These are phyloP conservation scores for Tricholoma terreum DNA, from an alignment of 768 basidiomycete species.

Conservation along the genomic window DNA sequence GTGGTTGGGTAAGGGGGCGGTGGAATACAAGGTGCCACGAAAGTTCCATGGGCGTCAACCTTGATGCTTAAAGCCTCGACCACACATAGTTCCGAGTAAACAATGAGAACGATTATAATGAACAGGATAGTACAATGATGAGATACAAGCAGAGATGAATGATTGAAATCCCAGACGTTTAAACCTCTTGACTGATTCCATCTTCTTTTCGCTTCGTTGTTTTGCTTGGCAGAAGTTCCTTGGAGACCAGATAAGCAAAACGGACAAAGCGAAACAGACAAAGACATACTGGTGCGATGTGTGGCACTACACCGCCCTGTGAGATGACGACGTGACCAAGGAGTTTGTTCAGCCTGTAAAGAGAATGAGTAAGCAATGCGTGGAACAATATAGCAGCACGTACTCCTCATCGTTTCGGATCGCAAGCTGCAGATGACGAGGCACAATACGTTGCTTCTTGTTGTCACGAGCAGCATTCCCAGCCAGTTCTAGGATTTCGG, in stretches of 20 bases:
- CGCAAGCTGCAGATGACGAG: slow-evolving; percentile 88
- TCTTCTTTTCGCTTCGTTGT: slow-evolving; percentile 45
- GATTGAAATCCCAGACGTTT: slow-evolving; percentile 18
- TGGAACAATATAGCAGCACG: slow-evolving; percentile 7
- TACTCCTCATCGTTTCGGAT: slow-evolving; percentile 90
- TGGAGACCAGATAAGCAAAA: not conserved
- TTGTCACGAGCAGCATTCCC: slow-evolving; percentile 82
- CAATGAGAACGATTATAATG: slow-evolving; percentile 14
- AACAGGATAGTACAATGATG: slow-evolving; percentile 24
- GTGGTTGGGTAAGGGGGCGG: too few relatives aligned
- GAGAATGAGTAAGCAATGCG: not conserved
- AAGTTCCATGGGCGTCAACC: too few relatives aligned
- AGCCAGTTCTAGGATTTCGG: slow-evolving; percentile 91
- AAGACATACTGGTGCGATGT: slow-evolving; percentile 50
- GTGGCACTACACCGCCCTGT: slow-evolving; percentile 79
- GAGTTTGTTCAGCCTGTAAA: slow-evolving; percentile 61
- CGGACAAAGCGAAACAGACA: not conserved
- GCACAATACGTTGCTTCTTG: slow-evolving; percentile 93
- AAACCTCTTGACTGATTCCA: slow-evolving; percentile 45
- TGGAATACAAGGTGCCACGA: too few relatives aligned
- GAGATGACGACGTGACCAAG: slow-evolving; percentile 81
- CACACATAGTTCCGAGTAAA: not conserved
- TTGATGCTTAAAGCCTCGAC: not conserved
- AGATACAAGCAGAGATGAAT: slow-evolving; percentile 18
- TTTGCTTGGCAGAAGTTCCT: slow-evolving; percentile 44